These are phyloP conservation scores for Cenchrus purpureus DNA, from an alignment of 176 grass and related monocot species.

Conservation along the genomic window DNA sequence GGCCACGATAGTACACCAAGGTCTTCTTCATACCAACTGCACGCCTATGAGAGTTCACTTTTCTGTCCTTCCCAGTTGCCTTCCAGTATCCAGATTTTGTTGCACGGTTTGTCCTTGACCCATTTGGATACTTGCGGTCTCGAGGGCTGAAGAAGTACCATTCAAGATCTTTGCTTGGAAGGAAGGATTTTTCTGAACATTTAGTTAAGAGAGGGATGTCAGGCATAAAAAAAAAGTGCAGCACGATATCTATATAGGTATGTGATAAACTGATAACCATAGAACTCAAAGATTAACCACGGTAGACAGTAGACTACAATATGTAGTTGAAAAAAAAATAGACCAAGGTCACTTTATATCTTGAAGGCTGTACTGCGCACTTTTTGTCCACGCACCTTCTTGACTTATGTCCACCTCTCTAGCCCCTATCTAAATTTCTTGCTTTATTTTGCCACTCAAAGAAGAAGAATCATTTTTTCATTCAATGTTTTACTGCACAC, in stretches of 20 bases:
- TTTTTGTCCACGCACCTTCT: slow-evolving; percentile 37
- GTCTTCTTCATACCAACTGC: slow-evolving; percentile 95
- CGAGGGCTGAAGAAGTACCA: slow-evolving; percentile 99
- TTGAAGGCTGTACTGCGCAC: slow-evolving; percentile 36
- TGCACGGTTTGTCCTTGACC: slow-evolving; percentile 95
- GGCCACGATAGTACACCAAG: slow-evolving; percentile 91
- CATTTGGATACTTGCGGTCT: slow-evolving; percentile 97
- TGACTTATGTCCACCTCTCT: slow-evolving; percentile 44
- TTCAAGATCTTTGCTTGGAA: slow-evolving; percentile 98
- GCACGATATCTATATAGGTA: slow-evolving; percentile 1
- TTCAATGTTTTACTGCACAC: slow-evolving; percentile 5
- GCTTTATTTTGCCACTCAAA: slow-evolving; percentile 39
- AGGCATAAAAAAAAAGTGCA: slow-evolving; percentile 1
- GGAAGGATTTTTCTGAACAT: slow-evolving; percentile 90
- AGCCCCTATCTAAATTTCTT: slow-evolving; percentile 30
- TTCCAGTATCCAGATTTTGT: slow-evolving; percentile 98
- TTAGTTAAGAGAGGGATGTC: slow-evolving; percentile 12
- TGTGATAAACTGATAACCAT: slow-evolving; percentile 21
- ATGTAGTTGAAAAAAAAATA: slow-evolving; percentile 43
- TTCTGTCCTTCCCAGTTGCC: slow-evolving; percentile 95
- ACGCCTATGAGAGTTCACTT: slow-evolving; percentile 77
- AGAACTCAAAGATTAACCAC: slow-evolving; percentile 11
- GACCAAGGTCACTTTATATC: slow-evolving; percentile 32
- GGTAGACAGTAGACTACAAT: not conserved
- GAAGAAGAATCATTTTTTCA: slow-evolving; percentile 21